Evolutionary conservation across 257 asterid species (phyloP), one percentile per base, ranked within the genome.

Genomic region (Catharanthus roseus): DNA sequence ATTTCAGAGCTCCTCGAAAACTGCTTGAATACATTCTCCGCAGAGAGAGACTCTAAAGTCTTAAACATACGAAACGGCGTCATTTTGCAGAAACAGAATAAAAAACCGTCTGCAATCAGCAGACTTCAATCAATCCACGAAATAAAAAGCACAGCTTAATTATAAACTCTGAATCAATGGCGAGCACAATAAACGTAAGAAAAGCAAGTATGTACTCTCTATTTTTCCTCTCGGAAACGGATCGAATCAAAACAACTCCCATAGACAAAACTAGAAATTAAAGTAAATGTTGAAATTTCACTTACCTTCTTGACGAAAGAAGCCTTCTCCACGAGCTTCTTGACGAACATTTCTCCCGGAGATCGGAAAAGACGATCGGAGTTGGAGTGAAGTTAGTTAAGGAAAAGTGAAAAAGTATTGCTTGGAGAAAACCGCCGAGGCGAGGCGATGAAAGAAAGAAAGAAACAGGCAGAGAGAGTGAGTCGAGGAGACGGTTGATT

Each of bases 281-380:
- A n/a, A n/a, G 33, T 18, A n/a, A 33, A 45, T 34, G 10, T 9
- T 31, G 28, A 61, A 61, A 61, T 61, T 61, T 36, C 6, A 50
- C 58, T 77, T 65, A 88, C 96, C 96, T 92, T 92, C 86, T 90
- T 90, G 51, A 21, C 67, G 65, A 90, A 63, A 58, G 93, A 90
- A 81, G 96, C 96, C 89, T 88, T 92, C 72, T 92, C 98, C 41
- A 92, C 96, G 13, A 92, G 91, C 80, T 88, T 90, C 90, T 87
- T 92, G 73, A 90, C 91, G 73, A 90, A 88, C 55, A 80, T 76
- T 85, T 11, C 45, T 64, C 31, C 33, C 23, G 58, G 26, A 31
- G 41, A 2, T 11, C 47, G 10, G 36, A 29, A 29, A n/a, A 56
- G 36, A 45, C 47, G 33, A 53, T n/a, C 39, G 16, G 29, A 4